Evolutionary conservation across 2,329 filamentous ascomycete genomes (phyloP).

Genomic region (Fusarium papillatum): DNA sequence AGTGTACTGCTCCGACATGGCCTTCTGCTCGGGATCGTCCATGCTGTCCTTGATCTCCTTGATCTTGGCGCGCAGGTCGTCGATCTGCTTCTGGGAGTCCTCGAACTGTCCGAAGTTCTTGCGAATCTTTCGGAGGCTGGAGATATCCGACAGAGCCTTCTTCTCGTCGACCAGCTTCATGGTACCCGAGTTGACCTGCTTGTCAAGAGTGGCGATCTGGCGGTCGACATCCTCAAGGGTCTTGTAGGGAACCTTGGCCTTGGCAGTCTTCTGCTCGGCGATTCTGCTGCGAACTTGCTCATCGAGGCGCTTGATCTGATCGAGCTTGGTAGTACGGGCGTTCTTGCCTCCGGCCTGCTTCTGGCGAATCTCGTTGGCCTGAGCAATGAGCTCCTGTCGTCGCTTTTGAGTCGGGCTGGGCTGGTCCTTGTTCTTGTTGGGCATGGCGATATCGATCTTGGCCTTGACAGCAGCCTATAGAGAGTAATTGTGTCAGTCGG

Average conservation of each 20-base stretch:
- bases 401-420: slow-evolving; percentile 85
- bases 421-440: slow-evolving; percentile 81
- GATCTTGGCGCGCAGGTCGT: slow-evolving; percentile 88
- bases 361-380: slow-evolving; percentile 87
- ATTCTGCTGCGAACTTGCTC: slow-evolving; percentile 89
- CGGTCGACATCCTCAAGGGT: slow-evolving; percentile 88
- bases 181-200: slow-evolving; percentile 87
- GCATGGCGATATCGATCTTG: slow-evolving; percentile 87
- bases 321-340: slow-evolving; percentile 81
- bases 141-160: slow-evolving; percentile 89
- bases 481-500: slow-evolving; percentile 26
- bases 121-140: slow-evolving; percentile 86
- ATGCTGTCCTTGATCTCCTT: slow-evolving; percentile 89
- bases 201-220: slow-evolving; percentile 85
- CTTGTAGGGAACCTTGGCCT: slow-evolving; percentile 87
- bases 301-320: slow-evolving; percentile 94
- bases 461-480: slow-evolving; percentile 86
- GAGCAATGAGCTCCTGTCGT: slow-evolving; percentile 85
- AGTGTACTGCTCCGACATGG: slow-evolving; percentile 88
- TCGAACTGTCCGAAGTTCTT: slow-evolving; percentile 93
- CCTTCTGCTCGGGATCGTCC: slow-evolving; percentile 92
- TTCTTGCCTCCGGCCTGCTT: slow-evolving; percentile 92
- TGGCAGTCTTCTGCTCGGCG: slow-evolving; percentile 87
- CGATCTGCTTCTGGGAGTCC: slow-evolving; percentile 88
- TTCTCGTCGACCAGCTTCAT: slow-evolving; percentile 99